Evolutionary conservation across 768 basidiomycete species (phyloP), one percentile per base, ranked within the genome.

Genomic region (Podaxis sp.): DNA sequence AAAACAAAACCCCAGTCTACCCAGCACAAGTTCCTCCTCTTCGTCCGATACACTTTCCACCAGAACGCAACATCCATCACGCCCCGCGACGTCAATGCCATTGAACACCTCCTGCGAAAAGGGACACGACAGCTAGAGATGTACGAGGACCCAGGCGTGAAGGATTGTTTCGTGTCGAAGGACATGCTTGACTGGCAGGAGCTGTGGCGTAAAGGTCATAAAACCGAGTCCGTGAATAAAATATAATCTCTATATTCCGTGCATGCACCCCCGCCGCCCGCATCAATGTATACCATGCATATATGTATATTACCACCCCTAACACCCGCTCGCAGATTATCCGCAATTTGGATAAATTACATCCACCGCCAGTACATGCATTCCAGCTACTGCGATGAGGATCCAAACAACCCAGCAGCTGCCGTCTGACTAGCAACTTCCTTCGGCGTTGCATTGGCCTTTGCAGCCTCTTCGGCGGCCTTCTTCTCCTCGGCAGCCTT

Each of bases 21-120:
- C 1, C 88, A 79, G 53, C 75, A 81, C 38, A 90, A 85, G 65
- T 93, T 93, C 71, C 75, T 76, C 23, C 79, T 90, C 50, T 83
- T 83, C 69, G 76, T 90, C 35, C 88, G 85, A 61, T 87, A 88
- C 70, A 81, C 77, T 11, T 93, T 94, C 72, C 88, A 76, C 68
- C 76, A 76, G 5, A 87, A 88, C 66, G 87, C 89, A 4, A 67
- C 77, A 4, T 75, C 75, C 1, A 77, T 91, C 25, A 82, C 88
- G 3, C 80, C 87, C 4, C 83, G 89, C 10, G 82, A 90, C 57
- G 77, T 93, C 61, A 78, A 79, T 57, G 82, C 82, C 7, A 82
- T 93, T 38, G 91, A 94, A 65, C 87, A 92, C 69, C 76, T 92
- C 36, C 68, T 94, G n/a, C 81, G 91, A 50, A 83, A 82, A 57